phyloP scores from a whole-genome alignment of 768 basidiomycete genomes.

The Leccinum imitatum region DNA sequence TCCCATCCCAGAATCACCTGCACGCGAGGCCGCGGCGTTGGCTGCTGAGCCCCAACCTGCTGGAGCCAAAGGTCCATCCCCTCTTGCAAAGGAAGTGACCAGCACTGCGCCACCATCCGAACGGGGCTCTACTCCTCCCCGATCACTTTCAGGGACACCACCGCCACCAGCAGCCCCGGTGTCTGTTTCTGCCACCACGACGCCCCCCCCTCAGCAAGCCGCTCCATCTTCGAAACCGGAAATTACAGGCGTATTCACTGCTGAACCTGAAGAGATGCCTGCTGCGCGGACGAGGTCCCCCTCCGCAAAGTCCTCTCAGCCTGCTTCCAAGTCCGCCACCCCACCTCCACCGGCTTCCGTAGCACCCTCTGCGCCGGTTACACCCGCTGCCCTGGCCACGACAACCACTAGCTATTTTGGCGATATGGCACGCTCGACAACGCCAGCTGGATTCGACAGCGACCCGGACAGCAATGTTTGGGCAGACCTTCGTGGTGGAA shows the following conservation, averaged over 20 bases:
- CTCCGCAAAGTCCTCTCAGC: slow-evolving; percentile 15
- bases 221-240: slow-evolving; percentile 32
- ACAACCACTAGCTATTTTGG: slow-evolving; percentile 20
- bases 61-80: slow-evolving; percentile 40
- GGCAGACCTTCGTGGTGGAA: slow-evolving; percentile 21
- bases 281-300: slow-evolving; percentile 5
- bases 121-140: slow-evolving; percentile 16
- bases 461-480: slow-evolving; percentile 29
- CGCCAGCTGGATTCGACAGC: slow-evolving; percentile 22
- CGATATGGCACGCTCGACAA: slow-evolving; percentile 27
- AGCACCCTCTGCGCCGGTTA: slow-evolving; percentile 23
- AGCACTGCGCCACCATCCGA: slow-evolving; percentile 19
- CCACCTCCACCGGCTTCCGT: slow-evolving; percentile 20
- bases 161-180: slow-evolving; percentile 19
- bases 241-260: slow-evolving; percentile 49
- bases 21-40: slow-evolving; percentile 50
- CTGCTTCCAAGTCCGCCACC: slow-evolving; percentile 18
- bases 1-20: slow-evolving; percentile 71
- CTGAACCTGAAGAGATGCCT: slow-evolving; percentile 43
- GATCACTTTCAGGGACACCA: slow-evolving; percentile 23
- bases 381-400: slow-evolving; percentile 19
- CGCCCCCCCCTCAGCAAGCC: slow-evolving; percentile 15
- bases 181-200: slow-evolving; percentile 13
- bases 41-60: slow-evolving; percentile 29
- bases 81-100: slow-evolving; percentile 36